Evolutionary conservation across 352 stramenopile species (phyloP).

Genomic region (Aphanomyces euteiches): DNA sequence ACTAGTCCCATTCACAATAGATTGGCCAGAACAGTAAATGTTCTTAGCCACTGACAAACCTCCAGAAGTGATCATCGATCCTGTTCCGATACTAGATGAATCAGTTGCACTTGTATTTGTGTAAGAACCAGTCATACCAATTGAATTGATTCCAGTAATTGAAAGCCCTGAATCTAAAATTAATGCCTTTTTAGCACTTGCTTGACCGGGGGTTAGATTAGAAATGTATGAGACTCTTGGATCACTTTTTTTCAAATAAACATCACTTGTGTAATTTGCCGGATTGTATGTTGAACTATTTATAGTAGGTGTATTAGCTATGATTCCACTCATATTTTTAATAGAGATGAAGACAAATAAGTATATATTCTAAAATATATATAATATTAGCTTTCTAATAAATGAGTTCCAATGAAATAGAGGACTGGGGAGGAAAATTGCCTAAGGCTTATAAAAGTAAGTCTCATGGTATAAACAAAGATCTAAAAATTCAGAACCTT

Average conservation of each 20-base stretch:
- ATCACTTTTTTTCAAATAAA: neutral
- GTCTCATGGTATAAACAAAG: too few species aligned
- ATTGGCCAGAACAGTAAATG: neutral
- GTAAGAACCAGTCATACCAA: neutral
- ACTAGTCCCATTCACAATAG: neutral
- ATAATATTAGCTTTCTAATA: too few species aligned
- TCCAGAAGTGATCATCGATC: neutral
- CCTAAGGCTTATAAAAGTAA: too few species aligned
- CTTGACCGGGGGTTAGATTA: neutral
- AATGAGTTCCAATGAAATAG: too few species aligned
- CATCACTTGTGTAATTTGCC: neutral
- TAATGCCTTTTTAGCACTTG: slow-evolving; percentile 1
- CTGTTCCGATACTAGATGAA: neutral
- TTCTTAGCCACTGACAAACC: neutral
- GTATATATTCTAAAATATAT: too few species aligned
- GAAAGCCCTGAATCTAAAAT: neutral
- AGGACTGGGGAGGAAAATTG: too few species aligned
- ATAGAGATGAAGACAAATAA: too few species aligned
- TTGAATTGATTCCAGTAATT: slow-evolving; percentile 4
- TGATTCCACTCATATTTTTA: too few species aligned
- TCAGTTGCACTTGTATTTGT: neutral
- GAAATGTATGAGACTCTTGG: neutral
- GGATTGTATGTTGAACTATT: neutral
- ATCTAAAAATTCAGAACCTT: too few species aligned
- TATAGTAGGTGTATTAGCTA: too few species aligned